These are phyloP conservation scores for Suillus americanus DNA, from an alignment of 768 basidiomycete genomes.

Conservation along the genomic window DNA sequence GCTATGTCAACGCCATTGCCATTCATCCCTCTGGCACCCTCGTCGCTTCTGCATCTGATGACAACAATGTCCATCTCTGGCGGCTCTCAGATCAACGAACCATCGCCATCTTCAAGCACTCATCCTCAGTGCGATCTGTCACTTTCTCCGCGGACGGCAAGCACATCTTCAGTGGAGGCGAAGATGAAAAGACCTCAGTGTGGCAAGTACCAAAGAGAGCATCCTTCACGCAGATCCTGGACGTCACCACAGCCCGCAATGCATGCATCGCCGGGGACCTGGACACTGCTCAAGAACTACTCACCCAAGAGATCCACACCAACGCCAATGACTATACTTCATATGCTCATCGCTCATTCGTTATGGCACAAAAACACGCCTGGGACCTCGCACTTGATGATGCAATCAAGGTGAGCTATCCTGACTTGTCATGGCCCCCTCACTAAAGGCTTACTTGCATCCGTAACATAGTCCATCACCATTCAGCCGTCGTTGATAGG, in stretches of 20 bases:
- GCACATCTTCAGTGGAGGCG: background rate
- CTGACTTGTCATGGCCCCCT: background rate
- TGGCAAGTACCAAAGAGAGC: background rate
- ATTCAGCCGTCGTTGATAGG: background rate
- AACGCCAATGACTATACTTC: background rate
- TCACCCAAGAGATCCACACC: background rate
- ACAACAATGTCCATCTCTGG: background rate
- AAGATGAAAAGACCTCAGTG: background rate
- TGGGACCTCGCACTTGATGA: background rate
- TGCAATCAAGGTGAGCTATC: background rate
- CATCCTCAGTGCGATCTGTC: accelerated
- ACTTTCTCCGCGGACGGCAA: background rate
- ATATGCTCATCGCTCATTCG: background rate
- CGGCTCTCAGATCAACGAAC: background rate
- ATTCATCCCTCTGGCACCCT: background rate
- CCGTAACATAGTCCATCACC: background rate
- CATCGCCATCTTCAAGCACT: background rate
- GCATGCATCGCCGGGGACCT: background rate
- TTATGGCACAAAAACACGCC: background rate
- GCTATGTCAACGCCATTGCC: background rate
- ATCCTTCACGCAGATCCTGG: background rate
- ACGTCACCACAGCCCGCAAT: background rate
- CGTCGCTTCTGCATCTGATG: background rate
- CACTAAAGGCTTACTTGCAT: background rate
- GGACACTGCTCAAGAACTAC: background rate